Conservation (phyloP, 768 basidiomycete species). For the Paxillus rubicundulus region DNA sequence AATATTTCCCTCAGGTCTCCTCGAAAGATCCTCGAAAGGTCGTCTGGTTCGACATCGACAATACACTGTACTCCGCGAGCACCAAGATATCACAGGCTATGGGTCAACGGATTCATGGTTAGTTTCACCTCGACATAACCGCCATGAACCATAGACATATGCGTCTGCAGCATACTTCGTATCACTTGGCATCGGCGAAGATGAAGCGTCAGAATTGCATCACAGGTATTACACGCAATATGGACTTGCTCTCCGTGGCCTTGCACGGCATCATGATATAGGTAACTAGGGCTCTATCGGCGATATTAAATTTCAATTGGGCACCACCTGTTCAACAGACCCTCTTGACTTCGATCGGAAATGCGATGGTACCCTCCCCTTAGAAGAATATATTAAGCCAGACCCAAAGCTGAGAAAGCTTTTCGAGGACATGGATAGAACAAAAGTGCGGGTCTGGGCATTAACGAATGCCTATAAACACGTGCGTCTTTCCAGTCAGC, state of each 20-base stretch:
- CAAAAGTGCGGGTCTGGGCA: conserved; percentile 78
- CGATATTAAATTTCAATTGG: not conserved
- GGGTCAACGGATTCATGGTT: conserved; percentile 77
- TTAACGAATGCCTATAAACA: conserved; percentile 81
- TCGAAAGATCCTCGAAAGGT: conserved; percentile 53
- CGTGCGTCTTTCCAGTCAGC: conserved; percentile 40
- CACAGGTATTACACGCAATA: conserved; percentile 74
- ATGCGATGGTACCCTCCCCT: conserved; percentile 80
- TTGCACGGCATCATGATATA: conserved; percentile 72
- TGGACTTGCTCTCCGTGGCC: conserved; percentile 78
- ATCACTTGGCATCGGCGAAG: conserved; percentile 60
- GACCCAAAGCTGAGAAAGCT: conserved; percentile 61
- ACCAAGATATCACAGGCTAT: conserved; percentile 74
- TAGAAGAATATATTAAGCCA: conserved; percentile 75
- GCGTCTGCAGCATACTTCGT: conserved; percentile 65
- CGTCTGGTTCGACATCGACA: conserved; percentile 86
- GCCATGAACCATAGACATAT: not conserved
- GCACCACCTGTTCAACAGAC: conserved; percentile 42
- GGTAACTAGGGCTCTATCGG: conserved; percentile 39
- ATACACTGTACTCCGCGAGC: conserved; percentile 80
- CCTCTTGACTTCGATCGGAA: conserved; percentile 80
- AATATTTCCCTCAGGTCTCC: not conserved
- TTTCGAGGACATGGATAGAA: conserved; percentile 75
- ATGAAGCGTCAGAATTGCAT: conserved; percentile 69
- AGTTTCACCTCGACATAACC: conserved; percentile 6